phyloP scores from a whole-genome alignment of 768 basidiomycete genomes.

The Serendipita sp. region DNA sequence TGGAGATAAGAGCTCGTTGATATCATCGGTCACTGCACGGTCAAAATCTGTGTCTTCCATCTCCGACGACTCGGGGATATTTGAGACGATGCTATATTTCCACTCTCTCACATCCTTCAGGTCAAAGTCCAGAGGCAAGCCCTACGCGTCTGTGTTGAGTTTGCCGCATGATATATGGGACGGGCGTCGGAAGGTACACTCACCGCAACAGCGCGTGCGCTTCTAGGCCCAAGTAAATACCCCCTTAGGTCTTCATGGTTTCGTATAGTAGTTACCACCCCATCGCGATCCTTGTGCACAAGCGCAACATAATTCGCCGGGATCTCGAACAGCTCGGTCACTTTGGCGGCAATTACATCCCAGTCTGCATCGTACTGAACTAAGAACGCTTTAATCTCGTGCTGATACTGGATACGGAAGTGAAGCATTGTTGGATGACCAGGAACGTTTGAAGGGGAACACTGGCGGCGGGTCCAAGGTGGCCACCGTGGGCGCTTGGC shows the following conservation, averaged over 20 bases:
- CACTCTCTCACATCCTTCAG: neutral
- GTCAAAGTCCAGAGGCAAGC: neutral
- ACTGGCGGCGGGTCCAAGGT: neutral
- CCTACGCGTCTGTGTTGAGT: neutral
- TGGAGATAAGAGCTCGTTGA: neutral
- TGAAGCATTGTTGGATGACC: slow-evolving; percentile 1
- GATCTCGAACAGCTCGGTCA: neutral
- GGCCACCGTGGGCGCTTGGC: neutral
- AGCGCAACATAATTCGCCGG: slow-evolving; percentile 3
- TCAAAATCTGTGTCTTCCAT: neutral
- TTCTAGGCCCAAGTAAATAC: slow-evolving; percentile 1
- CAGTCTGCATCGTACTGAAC: neutral
- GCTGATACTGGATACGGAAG: neutral
- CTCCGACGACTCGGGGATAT: neutral
- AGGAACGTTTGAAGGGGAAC: neutral
- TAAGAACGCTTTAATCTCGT: slow-evolving; percentile 1
- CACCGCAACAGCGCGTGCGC: slow-evolving; percentile 2
- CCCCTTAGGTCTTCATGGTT: neutral
- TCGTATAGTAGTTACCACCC: neutral
- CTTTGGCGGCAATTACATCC: neutral
- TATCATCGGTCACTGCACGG: neutral
- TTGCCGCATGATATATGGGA: neutral
- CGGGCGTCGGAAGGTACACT: neutral
- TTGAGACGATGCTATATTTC: neutral
- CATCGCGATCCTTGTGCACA: neutral